Conservation (phyloP, 208 protist species). For the Acanthamoeba castellanii region DNA sequence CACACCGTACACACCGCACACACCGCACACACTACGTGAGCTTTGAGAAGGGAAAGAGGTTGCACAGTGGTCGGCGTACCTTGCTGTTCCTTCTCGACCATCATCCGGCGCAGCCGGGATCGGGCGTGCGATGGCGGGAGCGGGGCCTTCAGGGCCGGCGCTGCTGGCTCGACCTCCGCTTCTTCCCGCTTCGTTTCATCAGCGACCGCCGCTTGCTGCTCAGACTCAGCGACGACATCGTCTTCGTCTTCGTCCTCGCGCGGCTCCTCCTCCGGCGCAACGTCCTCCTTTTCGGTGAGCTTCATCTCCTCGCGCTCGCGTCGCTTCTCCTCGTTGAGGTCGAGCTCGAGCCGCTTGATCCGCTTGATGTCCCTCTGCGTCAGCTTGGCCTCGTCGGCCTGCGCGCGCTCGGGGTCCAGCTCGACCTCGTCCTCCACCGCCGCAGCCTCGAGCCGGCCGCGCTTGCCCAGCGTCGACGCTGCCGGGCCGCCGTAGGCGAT, state of each 20-base stretch:
- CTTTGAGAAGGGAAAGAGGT: too few species aligned
- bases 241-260: neutral
- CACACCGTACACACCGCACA: neutral
- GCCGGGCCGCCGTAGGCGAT: neutral
- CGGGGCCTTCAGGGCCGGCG: neutral
- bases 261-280: neutral
- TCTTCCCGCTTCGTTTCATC: neutral
- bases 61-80: neutral
- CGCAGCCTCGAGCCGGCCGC: neutral
- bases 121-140: neutral
- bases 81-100: neutral
- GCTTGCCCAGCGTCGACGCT: neutral
- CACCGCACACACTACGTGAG: too few species aligned
- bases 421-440: neutral
- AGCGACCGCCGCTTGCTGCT: neutral
- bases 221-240: neutral
- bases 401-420: too few species aligned
- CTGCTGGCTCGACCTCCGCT: neutral
- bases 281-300: neutral
- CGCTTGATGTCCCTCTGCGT: slow-evolving; percentile 2
- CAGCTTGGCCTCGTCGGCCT: neutral
- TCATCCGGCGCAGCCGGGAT: neutral
- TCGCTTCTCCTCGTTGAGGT: neutral
- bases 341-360: neutral
- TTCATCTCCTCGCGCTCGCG: neutral